These are phyloP conservation scores for Gracilaria gracilis DNA, from an alignment of 23 red algal species.

Conservation along the genomic window DNA sequence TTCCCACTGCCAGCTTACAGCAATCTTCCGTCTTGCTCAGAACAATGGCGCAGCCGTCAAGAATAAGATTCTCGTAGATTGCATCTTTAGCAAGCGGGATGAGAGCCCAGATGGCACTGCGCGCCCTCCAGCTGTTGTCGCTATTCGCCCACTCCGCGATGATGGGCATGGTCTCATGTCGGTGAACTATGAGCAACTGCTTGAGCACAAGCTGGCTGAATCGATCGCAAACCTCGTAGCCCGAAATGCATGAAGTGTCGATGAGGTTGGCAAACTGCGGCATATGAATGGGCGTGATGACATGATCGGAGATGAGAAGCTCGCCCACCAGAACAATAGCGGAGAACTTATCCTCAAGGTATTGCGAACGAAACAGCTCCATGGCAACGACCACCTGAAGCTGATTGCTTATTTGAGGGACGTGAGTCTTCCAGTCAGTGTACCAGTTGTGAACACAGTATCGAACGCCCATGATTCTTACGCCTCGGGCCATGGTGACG, in stretches of 20 bases:
- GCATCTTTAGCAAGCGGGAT: slow-evolving; percentile 44
- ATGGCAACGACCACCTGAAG: slow-evolving; percentile 6
- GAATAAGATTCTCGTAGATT: slow-evolving; percentile 45
- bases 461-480: slow-evolving; percentile 48
- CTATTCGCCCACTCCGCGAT: slow-evolving; percentile 17
- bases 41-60: slow-evolving; percentile 42
- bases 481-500: slow-evolving; percentile 31
- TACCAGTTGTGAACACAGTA: slow-evolving; percentile 41
- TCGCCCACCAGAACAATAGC: slow-evolving; percentile 53
- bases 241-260: slow-evolving; percentile 15
- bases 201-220: slow-evolving; percentile 39
- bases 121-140: slow-evolving; percentile 25
- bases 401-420: not conserved
- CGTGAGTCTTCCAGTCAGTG: not conserved
- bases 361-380: slow-evolving; percentile 31
- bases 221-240: slow-evolving; percentile 38
- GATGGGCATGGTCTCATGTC: slow-evolving; percentile 11
- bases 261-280: slow-evolving; percentile 16
- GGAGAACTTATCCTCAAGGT: slow-evolving; percentile 55
- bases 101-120: slow-evolving; percentile 48
- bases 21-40: slow-evolving; percentile 29
- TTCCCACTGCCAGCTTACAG: slow-evolving; percentile 41
- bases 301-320: slow-evolving; percentile 1
- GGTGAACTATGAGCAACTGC: slow-evolving; percentile 15
- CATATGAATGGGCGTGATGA: not conserved